phyloP scores from a whole-genome alignment of 768 basidiomycete species.

The Suillus subluteus region DNA sequence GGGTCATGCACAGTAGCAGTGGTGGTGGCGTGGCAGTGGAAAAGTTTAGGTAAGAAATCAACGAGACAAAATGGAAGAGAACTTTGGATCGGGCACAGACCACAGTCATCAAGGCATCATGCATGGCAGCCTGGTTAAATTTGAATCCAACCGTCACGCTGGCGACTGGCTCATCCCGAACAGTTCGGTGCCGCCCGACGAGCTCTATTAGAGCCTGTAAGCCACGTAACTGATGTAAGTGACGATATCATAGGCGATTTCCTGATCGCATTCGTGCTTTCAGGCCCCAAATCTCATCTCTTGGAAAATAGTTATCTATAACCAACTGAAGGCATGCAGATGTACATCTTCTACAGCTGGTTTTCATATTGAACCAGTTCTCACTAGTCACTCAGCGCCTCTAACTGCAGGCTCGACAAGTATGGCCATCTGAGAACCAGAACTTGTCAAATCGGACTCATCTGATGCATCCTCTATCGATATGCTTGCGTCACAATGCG shows the following conservation, averaged over 20 bases:
- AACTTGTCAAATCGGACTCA: not conserved
- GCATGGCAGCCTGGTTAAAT: not conserved
- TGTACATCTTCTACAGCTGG: not conserved
- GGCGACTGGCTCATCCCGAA: not conserved
- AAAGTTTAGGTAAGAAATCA: conserved; percentile 2
- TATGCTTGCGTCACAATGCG: not conserved
- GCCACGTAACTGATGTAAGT: not conserved
- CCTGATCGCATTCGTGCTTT: not conserved
- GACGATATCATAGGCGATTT: not conserved
- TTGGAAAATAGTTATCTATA: not conserved
- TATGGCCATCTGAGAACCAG: not conserved
- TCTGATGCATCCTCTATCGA: not conserved
- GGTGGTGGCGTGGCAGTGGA: not conserved
- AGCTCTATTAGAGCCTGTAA: not conserved
- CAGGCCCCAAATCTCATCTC: not conserved
- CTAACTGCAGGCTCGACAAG: not conserved
- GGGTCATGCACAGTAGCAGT: not conserved
- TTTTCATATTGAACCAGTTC: not conserved
- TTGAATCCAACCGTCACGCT: not conserved
- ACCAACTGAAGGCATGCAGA: not conserved
- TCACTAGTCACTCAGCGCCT: not conserved
- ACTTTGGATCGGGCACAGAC: not conserved
- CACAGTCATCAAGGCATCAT: too few species aligned
- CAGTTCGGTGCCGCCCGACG: not conserved
- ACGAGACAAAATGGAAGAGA: conserved; percentile 3